Evolutionary conservation across 176 grass and related monocot species (phyloP), one percentile per base, ranked within the genome.

Genomic region (Guadua angustifolia): DNA sequence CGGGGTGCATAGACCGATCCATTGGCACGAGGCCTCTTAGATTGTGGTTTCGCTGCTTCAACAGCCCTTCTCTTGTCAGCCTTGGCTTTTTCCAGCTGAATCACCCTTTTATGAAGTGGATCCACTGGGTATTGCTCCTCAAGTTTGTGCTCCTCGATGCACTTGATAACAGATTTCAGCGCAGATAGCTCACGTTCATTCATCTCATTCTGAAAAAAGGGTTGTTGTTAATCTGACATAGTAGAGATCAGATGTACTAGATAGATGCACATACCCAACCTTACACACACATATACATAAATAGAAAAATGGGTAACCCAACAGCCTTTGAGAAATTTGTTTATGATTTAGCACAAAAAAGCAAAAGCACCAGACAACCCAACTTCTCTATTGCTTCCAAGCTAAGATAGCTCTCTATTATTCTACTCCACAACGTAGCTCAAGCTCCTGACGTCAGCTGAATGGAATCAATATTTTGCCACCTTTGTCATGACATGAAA

Each of bases 11-110:
- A 94, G 24, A 88, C 77, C 0, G 83, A 87, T 52, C 93, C 96
- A 46, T 85, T 90, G 45, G 89, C 96, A 16, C 93, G 91, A 51
- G 89, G 87, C 60, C 96, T 83, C 75, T 98, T 98, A 18, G 93
- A 92, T 74, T 95, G 95, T 24, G 93, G 96, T 62, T 98, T 98
- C 0, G 93, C 81, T 19, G 91, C 93, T 86, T 98, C 91, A 69
- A 83, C 89, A 29, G 93, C 87, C 58, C 96, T 88, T 56, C 93
- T 88, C 84, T 98, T 98, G 87, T 98, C 96, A 32, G 91, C 96
- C 91, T 98, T 98, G 11, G 88, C 93, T 87, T 98, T 95, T 89
- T 98, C 96, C 58, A 98, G 86, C 87, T 95, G 93, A 88, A 63
- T 59, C 79, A 83, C 93, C 66, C 87, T 83, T 82, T 93, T 93